phyloP scores from a whole-genome alignment of 495 filamentous ascomycete species.

The Penicillium cataractarum region DNA sequence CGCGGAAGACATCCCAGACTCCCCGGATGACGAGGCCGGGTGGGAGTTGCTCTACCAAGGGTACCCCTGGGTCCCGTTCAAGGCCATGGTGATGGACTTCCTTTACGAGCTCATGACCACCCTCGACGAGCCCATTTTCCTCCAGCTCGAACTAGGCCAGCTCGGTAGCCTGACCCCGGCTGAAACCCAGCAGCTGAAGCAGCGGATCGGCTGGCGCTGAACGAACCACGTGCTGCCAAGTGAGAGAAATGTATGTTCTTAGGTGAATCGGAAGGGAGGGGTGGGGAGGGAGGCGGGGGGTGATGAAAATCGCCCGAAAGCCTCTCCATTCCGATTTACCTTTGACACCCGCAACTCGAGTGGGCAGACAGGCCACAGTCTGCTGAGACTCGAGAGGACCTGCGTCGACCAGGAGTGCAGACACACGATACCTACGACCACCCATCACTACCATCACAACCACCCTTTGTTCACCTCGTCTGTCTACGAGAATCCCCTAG shows the following conservation, averaged over 20 bases:
- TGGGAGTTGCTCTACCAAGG: conserved; percentile 11
- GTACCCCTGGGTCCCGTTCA: conserved; percentile 29
- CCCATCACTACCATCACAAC: too few species aligned
- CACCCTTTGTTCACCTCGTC: too few species aligned
- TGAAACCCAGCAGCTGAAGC: conserved; percentile 41
- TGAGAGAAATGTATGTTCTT: too few species aligned
- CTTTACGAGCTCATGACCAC: conserved; percentile 39
- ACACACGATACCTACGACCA: background rate
- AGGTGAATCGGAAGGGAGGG: background rate
- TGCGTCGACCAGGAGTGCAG: background rate
- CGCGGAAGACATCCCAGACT: conserved; percentile 18
- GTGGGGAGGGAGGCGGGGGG: background rate
- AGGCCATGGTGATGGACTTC: conserved; percentile 29
- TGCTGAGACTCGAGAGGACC: too few species aligned
- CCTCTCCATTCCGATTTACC: too few species aligned
- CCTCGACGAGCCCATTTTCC: conserved; percentile 44
- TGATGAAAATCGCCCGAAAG: too few species aligned
- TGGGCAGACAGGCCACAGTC: too few species aligned
- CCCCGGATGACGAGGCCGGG: background rate
- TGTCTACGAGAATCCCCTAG: background rate
- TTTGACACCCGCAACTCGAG: too few species aligned
- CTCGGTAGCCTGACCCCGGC: conserved; percentile 37
- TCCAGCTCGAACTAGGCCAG: conserved; percentile 50
- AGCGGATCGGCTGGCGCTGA: conserved; percentile 33
- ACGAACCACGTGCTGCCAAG: background rate